A percentile compares a stretch with the other conserved stretches of the same genome.
phyloP scores from a whole-genome alignment of 495 filamentous ascomycete species.

The Penicillium manginii region DNA sequence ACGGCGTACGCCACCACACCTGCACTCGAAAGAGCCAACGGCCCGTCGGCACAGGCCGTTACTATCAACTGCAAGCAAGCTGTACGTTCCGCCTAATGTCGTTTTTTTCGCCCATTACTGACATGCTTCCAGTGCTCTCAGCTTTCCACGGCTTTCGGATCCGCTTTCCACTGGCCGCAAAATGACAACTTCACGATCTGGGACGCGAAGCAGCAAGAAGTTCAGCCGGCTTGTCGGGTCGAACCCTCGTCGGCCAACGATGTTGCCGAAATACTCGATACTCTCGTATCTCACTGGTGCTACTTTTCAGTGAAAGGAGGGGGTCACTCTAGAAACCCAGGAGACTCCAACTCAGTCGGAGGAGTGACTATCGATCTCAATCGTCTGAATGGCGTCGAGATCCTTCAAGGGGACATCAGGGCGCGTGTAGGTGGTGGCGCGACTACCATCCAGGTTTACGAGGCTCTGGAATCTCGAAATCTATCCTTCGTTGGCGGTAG shows the following conservation, averaged over 20 bases:
- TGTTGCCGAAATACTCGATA: conserved; percentile 22
- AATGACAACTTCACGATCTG: conserved; percentile 50
- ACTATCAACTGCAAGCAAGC: no score
- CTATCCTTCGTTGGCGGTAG: conserved; percentile 54
- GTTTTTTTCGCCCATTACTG: no score
- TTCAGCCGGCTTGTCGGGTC: conserved; percentile 51
- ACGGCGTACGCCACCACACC: no score
- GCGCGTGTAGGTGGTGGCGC: conserved; percentile 49
- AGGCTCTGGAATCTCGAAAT: conserved; percentile 45
- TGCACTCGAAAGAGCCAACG: no score
- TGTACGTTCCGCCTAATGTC: no score
- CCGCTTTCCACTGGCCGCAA: conserved; percentile 27
- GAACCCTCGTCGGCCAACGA: conserved; percentile 41
- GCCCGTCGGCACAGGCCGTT: no score
- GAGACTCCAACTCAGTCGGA: conserved; percentile 31
- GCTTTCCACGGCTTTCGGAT: no score
- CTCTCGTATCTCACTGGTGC: conserved; percentile 31
- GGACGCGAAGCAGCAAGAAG: conserved; percentile 48
- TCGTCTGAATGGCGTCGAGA: conserved; percentile 40
- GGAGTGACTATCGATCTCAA: conserved; percentile 35
- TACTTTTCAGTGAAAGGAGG: conserved; percentile 55
- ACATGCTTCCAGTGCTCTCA: no score
- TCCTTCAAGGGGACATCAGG: conserved; percentile 29
- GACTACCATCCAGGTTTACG: conserved; percentile 32
- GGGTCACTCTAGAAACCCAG: conserved; percentile 31